Conservation (phyloP, 2,329 filamentous ascomycete genomes). For the Cladobotryum protrusum region DNA sequence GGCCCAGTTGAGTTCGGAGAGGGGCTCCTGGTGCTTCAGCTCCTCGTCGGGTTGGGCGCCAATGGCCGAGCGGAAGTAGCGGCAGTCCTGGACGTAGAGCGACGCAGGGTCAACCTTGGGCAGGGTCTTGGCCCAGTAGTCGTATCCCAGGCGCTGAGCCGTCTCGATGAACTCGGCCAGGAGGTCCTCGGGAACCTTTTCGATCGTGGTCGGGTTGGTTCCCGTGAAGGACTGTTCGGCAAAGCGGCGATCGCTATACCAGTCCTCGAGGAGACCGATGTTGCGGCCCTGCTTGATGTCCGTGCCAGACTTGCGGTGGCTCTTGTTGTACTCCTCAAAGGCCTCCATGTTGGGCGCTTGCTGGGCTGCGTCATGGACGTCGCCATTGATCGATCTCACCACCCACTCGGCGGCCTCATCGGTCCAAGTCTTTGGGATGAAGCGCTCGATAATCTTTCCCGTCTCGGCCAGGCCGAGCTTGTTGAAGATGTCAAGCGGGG, state of each 20-base stretch:
- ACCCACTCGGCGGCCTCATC: constrained; percentile 27
- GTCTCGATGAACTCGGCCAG: constrained; percentile 30
- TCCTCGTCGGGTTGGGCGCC: constrained; percentile 22
- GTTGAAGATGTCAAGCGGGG: constrained; percentile 26
- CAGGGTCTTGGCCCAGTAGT: constrained; percentile 25
- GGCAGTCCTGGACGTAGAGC: constrained; percentile 38
- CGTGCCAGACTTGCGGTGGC: constrained; percentile 27
- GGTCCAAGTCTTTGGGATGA: constrained; percentile 26
- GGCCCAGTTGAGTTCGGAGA: constrained; percentile 25
- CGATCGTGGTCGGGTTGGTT: constrained; percentile 39
- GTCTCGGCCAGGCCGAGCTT: constrained; percentile 25
- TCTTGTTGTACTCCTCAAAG: constrained; percentile 27
- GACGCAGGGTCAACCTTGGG: constrained; percentile 22
- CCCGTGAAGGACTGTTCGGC: constrained; percentile 40
- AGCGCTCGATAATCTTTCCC: constrained; percentile 24
- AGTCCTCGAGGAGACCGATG: constrained; percentile 31
- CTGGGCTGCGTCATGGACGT: constrained; percentile 22
- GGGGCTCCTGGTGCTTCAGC: constrained; percentile 23
- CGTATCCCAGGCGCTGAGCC: constrained; percentile 27
- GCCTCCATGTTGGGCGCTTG: constrained; percentile 27
- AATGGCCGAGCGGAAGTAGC: constrained; percentile 35
- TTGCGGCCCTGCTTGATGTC: constrained; percentile 29
- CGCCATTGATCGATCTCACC: constrained; percentile 18
- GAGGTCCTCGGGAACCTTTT: constrained; percentile 29
- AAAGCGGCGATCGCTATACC: constrained; percentile 38